Conservation (phyloP, 2,329 filamentous ascomycete species). For the Epichloe sibirici region DNA sequence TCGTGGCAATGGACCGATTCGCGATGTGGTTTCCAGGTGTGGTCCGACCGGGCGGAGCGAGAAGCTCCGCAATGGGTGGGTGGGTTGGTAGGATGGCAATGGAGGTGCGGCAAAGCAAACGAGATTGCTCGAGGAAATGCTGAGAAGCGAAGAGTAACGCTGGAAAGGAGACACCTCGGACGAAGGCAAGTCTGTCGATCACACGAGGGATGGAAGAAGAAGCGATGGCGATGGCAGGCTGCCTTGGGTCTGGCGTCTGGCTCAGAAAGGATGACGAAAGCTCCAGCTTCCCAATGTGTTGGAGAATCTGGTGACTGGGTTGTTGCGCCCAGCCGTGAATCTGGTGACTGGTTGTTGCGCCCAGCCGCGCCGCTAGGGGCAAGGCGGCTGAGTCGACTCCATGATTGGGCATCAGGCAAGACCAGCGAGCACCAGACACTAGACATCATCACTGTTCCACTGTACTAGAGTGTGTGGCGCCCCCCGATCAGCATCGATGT, state of each 20-base stretch:
- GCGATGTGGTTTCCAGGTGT: not conserved
- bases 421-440: too few relatives aligned
- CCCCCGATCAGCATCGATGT: too few relatives aligned
- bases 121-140: not conserved
- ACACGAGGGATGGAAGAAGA: not conserved
- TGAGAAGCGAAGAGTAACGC: not conserved
- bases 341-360: too few relatives aligned
- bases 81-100: not conserved
- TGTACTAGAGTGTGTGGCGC: too few relatives aligned
- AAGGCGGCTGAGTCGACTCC: too few relatives aligned
- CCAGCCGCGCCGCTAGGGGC: too few relatives aligned
- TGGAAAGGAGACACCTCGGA: not conserved
- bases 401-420: too few relatives aligned
- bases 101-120: slow-evolving; percentile 4
- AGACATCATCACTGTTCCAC: too few relatives aligned
- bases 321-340: too few relatives aligned
- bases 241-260: not conserved
- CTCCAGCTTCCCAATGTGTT: not conserved
- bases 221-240: slow-evolving; percentile 1
- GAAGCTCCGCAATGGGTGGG: slow-evolving; percentile 1
- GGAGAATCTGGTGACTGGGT: too few relatives aligned
- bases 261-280: slow-evolving; percentile 8
- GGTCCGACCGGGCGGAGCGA: slow-evolving; percentile 2
- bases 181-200: not conserved
- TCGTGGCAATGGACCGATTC: not conserved